These are phyloP conservation scores for Obba rivulosa DNA, from an alignment of 768 basidiomycete species.

Conservation along the genomic window DNA sequence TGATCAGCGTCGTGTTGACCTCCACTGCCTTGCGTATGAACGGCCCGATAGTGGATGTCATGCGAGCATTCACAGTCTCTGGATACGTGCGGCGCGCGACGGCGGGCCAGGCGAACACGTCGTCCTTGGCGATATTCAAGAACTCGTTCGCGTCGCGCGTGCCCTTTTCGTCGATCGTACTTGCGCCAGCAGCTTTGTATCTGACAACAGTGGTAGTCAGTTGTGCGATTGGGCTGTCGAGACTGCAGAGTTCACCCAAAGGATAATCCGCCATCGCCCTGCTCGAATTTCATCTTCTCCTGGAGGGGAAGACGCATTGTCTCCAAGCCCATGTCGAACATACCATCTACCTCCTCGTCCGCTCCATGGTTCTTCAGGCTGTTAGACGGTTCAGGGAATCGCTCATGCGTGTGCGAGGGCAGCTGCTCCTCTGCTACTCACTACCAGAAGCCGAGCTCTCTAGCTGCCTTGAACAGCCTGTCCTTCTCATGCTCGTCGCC, in stretches of 20 bases:
- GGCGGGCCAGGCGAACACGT: constrained; percentile 27
- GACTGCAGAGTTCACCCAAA: constrained; percentile 24
- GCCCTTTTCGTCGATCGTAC: constrained; percentile 27
- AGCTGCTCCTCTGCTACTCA: constrained; percentile 25
- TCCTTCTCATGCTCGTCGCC: constrained; percentile 33
- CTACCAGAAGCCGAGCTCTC: constrained; percentile 49
- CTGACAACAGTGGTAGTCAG: constrained; percentile 1
- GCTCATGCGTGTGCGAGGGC: too few species aligned
- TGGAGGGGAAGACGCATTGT: constrained; percentile 35
- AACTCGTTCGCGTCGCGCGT: constrained; percentile 28
- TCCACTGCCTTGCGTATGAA: constrained; percentile 25
- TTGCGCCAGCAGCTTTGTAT: constrained; percentile 26
- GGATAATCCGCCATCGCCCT: constrained; percentile 33
- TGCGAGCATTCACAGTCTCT: constrained; percentile 19
- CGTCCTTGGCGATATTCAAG: constrained; percentile 30
- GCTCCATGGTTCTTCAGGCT: constrained; percentile 41
- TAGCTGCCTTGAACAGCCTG: constrained; percentile 41
- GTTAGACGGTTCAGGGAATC: too few species aligned
- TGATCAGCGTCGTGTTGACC: constrained; percentile 24
- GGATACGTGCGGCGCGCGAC: constrained; percentile 29
- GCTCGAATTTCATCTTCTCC: constrained; percentile 38
- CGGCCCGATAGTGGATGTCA: constrained; percentile 19
- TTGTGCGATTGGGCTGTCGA: neutral
- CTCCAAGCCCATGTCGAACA: constrained; percentile 38
- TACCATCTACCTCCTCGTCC: constrained; percentile 28